These are phyloP conservation scores for Fusarium anthophilum DNA, from an alignment of 2,329 filamentous ascomycete genomes.

Conservation along the genomic window DNA sequence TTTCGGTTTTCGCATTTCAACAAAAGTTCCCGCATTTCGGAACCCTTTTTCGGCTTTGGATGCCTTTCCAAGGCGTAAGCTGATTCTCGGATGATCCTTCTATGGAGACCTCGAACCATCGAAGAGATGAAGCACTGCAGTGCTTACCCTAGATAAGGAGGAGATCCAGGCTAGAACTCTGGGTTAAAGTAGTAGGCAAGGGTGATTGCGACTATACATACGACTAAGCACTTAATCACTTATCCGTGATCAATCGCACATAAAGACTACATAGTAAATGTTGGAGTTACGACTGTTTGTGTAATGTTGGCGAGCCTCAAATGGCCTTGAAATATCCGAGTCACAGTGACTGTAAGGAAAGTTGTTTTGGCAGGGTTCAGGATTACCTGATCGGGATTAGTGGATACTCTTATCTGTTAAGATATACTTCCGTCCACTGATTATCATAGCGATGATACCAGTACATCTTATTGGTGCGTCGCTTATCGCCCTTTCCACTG, in stretches of 20 bases:
- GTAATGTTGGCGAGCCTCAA: accelerated
- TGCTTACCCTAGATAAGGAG: neutral
- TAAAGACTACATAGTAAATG: neutral
- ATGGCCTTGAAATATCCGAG: too few species aligned
- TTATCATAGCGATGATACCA: accelerated
- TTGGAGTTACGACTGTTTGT: accelerated
- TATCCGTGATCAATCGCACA: too few species aligned
- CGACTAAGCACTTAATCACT: accelerated
- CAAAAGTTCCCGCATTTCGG: constrained; percentile 9
- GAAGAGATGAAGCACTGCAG: neutral
- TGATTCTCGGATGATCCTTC: neutral
- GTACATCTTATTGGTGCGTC: neutral
- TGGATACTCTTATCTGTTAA: neutral
- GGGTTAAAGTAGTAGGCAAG: accelerated
- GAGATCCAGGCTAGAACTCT: too few species aligned
- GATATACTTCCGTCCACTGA: accelerated
- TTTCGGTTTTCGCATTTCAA: constrained; percentile 1
- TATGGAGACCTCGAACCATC: neutral
- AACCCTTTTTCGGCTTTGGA: neutral
- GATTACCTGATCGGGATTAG: neutral
- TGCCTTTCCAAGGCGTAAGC: neutral
- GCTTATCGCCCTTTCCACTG: neutral
- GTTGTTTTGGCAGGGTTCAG: accelerated
- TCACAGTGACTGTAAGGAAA: accelerated
- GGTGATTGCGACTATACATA: too few species aligned